Percentiles rank a stretch among this genome's conserved stretches.
phyloP scores from a whole-genome alignment of 2,329 filamentous ascomycete genomes.

The Raffaelea arxii region DNA sequence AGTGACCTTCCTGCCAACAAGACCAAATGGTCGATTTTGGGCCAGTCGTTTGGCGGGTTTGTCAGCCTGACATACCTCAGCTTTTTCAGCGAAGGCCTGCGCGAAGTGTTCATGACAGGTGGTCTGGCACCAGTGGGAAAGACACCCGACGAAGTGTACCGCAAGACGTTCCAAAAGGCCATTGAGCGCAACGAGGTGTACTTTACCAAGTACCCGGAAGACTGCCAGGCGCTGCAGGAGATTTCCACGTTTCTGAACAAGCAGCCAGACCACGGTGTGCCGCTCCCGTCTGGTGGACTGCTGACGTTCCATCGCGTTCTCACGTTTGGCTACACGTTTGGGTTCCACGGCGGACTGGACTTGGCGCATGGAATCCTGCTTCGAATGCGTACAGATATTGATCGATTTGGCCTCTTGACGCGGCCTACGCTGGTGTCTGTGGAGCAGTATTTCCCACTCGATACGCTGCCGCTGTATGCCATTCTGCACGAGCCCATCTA shows the following conservation, averaged over 20 bases:
- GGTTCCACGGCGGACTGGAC: slow-evolving; percentile 69
- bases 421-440: slow-evolving; percentile 59
- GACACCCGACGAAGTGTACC: slow-evolving; percentile 65
- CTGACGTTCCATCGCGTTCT: slow-evolving; percentile 68
- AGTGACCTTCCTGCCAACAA: slow-evolving; percentile 46
- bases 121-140: slow-evolving; percentile 71
- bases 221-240: slow-evolving; percentile 56
- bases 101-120: slow-evolving; percentile 76
- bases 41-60: slow-evolving; percentile 90
- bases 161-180: slow-evolving; percentile 59
- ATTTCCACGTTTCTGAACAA: slow-evolving; percentile 56
- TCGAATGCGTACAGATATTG: slow-evolving; percentile 61
- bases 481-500: slow-evolving; percentile 85
- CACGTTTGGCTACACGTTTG: slow-evolving; percentile 69
- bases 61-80: slow-evolving; percentile 77
- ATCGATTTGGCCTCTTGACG: slow-evolving; percentile 66
- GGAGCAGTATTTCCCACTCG: slow-evolving; percentile 59
- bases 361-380: slow-evolving; percentile 64
- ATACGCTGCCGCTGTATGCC: slow-evolving; percentile 72
- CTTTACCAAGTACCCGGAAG: slow-evolving; percentile 78
- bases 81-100: slow-evolving; percentile 64
- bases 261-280: slow-evolving; percentile 40
- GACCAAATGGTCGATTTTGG: slow-evolving; percentile 76
- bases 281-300: slow-evolving; percentile 60
- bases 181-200: slow-evolving; percentile 66